A percentile compares a stretch with the other conserved stretches of the same genome.
These are phyloP conservation scores for Suillus discolor DNA, from an alignment of 768 basidiomycete genomes.

Conservation along the genomic window DNA sequence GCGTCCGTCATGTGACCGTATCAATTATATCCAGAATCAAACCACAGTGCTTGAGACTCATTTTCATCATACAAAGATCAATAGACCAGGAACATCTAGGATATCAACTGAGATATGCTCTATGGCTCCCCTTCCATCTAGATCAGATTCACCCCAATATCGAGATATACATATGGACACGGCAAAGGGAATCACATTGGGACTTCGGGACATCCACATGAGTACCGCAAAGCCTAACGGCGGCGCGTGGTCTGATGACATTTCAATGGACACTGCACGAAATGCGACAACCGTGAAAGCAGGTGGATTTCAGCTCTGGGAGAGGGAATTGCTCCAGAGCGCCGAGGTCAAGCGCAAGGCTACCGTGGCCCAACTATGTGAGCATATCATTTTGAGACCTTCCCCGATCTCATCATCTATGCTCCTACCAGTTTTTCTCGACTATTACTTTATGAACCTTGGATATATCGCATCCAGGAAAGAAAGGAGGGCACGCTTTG, in stretches of 20 bases:
- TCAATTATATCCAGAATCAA: conserved; percentile 4
- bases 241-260: conserved; percentile 49
- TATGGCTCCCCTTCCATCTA: conserved; percentile 1
- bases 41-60: neutral
- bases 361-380: conserved; percentile 96
- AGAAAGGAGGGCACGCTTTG: conserved; percentile 81
- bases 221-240: conserved; percentile 57
- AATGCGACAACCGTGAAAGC: conserved; percentile 53
- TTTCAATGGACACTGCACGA: conserved; percentile 59
- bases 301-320: conserved; percentile 69
- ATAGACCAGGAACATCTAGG: neutral
- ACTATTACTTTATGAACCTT: conserved; percentile 96
- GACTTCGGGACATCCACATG: conserved; percentile 61
- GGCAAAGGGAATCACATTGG: conserved; percentile 57
- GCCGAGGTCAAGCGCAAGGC: conserved; percentile 93
- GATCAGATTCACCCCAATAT: conserved; percentile 25
- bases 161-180: conserved; percentile 82
- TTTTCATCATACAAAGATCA: neutral
- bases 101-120: neutral
- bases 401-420: conserved; percentile 11
- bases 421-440: conserved; percentile 76
- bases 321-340: conserved; percentile 81
- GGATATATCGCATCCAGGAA: conserved; percentile 88
- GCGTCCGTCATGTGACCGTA: conserved; percentile 28
- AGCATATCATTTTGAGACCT: conserved; percentile 30